Evolutionary conservation across 345 rosid species (phyloP).

Genomic region (Citropsis articulata): DNA sequence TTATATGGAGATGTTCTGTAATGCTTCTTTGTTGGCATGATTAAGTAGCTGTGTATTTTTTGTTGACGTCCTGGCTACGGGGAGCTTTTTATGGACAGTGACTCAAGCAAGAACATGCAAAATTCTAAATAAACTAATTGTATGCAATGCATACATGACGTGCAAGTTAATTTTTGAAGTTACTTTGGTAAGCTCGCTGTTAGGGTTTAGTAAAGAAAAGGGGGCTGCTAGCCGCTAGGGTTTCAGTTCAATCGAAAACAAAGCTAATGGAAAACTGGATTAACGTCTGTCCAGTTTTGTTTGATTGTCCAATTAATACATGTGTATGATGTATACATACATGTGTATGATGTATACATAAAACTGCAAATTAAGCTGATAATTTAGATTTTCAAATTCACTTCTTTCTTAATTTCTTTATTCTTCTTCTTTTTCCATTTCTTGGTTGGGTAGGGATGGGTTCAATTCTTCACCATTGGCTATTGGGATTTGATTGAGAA

Average conservation of each 20-base stretch:
- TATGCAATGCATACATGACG: not conserved
- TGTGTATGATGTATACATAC: not conserved
- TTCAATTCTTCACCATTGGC: not conserved
- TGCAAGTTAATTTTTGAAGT: not conserved
- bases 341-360: not conserved
- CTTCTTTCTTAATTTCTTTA: not conserved
- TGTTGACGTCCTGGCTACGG: not conserved
- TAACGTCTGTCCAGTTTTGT: not conserved
- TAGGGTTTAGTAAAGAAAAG: not conserved
- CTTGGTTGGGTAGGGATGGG: not conserved
- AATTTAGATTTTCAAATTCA: not conserved
- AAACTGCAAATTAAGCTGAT: not conserved
- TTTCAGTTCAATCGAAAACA: not conserved
- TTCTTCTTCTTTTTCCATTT: not conserved
- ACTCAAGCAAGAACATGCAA: not conserved
- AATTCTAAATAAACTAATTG: not conserved
- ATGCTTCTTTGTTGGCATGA: conserved; percentile 74
- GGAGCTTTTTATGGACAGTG: not conserved
- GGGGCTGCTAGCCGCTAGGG: not conserved
- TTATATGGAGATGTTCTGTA: conserved; percentile 77
- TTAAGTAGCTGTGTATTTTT: conserved; percentile 2
- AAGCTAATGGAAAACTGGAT: not conserved
- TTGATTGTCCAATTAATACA: not conserved
- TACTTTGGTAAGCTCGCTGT: not conserved
- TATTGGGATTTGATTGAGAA: no score